Percentiles rank a stretch among this genome's conserved stretches.
phyloP scores from a whole-genome alignment of 2,329 filamentous ascomycete species.

The Mycosphaerella sp. region DNA sequence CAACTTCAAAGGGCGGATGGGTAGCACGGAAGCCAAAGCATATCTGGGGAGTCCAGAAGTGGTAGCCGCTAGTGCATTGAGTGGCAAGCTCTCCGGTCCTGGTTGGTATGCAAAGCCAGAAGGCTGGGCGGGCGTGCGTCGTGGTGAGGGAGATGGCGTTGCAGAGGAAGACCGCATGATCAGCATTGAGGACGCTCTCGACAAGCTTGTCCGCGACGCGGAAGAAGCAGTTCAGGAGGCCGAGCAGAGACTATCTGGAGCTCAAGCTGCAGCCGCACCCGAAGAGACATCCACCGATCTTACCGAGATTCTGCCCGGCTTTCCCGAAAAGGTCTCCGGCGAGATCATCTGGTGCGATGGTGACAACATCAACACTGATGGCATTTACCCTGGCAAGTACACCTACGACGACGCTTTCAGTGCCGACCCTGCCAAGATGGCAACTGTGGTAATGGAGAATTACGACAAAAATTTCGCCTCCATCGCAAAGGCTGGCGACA shows the following conservation, averaged over 20 bases:
- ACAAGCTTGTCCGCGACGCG: conserved; percentile 62
- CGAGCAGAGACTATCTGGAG: conserved; percentile 42
- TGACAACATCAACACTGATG: conserved; percentile 86
- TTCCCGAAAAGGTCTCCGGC: conserved; percentile 74
- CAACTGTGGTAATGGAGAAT: conserved; percentile 86
- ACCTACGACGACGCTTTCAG: conserved; percentile 86
- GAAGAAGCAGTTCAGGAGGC: conserved; percentile 56
- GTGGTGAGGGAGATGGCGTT: conserved; percentile 66
- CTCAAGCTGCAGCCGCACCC: conserved; percentile 25
- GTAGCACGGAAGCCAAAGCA: conserved; percentile 68
- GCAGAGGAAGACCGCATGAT: conserved; percentile 58
- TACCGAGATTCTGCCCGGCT: conserved; percentile 75
- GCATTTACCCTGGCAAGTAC: conserved; percentile 85
- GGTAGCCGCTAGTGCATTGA: conserved; percentile 80
- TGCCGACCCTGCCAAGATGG: conserved; percentile 70
- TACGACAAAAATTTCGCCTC: conserved; percentile 69
- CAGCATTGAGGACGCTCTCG: conserved; percentile 63
- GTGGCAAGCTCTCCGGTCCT: conserved; percentile 66
- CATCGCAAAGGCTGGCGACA: conserved; percentile 63
- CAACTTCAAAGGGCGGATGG: conserved; percentile 91
- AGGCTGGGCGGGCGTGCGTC: conserved; percentile 59
- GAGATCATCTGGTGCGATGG: conserved; percentile 85
- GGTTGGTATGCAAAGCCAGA: conserved; percentile 71
- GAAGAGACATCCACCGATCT: conserved; percentile 34
- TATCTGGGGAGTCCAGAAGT: conserved; percentile 88